Evolutionary conservation across 2,329 filamentous ascomycete genomes (phyloP), one percentile per base, ranked within the genome.

Genomic region (Xylariaceae sp.): DNA sequence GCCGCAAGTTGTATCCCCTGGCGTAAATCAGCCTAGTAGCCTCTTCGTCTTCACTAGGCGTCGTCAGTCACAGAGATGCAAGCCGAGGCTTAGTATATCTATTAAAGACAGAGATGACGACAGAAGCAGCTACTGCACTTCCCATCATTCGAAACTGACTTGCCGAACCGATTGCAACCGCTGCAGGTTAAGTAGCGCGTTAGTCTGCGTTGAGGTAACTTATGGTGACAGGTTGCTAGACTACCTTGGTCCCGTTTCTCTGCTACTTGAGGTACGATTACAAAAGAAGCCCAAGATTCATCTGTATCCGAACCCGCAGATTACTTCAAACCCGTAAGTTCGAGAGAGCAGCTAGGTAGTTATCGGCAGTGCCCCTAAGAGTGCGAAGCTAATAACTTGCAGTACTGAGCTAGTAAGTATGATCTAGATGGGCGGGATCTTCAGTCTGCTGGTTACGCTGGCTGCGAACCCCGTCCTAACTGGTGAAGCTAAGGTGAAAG

Each of bases 111-210:
- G 62, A 56, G 1, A 62, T 65, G 2, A 61, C 44, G 9, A 64
- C 49, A 3, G 63, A 52, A 1, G 64, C 16, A 2, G 57, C 44
- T 1, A 64, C 50, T 2, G 56, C 16, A 10, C 63, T 44, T 2
- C 63, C 63, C 30, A 65, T 64, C n/a, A 58, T 53, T 13, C 62
- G 49, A n/a, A 62, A 60, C 32, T 65, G 63, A 1, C 43, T 26
- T 2, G 50, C 62, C 0, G 61, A 49, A 2, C 56, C 63, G 44
- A 65, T 50, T 1, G 40, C 62, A n/a, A 61, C 59, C 18, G 60
- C 63, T 65, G n/a, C 1, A 10, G 39, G 10, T 46, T 27, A 13
- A 5, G 11, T 2, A 16, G 39, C 41, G 32, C 45, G 13, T 4
- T 4, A 5, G 29, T 21, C 1, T 1, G 13, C 18, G 13, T 23